Evolutionary conservation across 83 land plant genomes (phyloP).

Genomic region (Picea abies): DNA sequence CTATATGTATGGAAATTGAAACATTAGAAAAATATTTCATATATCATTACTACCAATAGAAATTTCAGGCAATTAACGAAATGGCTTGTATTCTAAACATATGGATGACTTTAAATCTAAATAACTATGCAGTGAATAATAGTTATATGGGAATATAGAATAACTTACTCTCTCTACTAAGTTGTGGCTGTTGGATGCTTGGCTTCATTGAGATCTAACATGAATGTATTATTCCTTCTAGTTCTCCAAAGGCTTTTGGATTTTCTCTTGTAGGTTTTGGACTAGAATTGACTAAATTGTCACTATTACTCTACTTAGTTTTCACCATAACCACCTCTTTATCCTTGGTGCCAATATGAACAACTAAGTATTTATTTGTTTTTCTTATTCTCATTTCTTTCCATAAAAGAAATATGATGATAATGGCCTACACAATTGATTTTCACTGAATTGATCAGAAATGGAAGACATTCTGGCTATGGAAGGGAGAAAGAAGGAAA

Average conservation of each 20-base stretch:
- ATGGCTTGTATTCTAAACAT: background rate
- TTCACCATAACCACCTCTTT: background rate
- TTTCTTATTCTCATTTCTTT: too few relatives aligned
- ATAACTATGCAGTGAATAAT: too few relatives aligned
- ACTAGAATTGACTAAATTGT: constrained; percentile 35
- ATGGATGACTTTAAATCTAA: background rate
- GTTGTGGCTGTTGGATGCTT: constrained; percentile 80
- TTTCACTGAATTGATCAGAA: too few relatives aligned
- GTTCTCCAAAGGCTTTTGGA: constrained; percentile 32
- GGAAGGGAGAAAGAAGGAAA: too few relatives aligned
- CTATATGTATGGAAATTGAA: constrained; percentile 21
- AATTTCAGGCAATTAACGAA: background rate
- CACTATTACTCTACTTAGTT: constrained; percentile 25
- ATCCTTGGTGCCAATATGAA: background rate
- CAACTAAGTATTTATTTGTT: background rate
- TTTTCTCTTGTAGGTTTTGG: constrained; percentile 29
- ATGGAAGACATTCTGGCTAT: too few relatives aligned
- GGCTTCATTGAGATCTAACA: constrained; percentile 71
- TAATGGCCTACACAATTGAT: too few relatives aligned
- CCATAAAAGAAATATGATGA: too few relatives aligned
- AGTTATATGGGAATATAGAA: background rate
- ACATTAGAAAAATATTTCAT: background rate
- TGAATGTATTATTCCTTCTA: constrained; percentile 66
- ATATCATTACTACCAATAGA: background rate
- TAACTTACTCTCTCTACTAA: constrained; percentile 66